Evolutionary conservation across 2,329 filamentous ascomycete species (phyloP).

Genomic region (Aspergillus fructus): DNA sequence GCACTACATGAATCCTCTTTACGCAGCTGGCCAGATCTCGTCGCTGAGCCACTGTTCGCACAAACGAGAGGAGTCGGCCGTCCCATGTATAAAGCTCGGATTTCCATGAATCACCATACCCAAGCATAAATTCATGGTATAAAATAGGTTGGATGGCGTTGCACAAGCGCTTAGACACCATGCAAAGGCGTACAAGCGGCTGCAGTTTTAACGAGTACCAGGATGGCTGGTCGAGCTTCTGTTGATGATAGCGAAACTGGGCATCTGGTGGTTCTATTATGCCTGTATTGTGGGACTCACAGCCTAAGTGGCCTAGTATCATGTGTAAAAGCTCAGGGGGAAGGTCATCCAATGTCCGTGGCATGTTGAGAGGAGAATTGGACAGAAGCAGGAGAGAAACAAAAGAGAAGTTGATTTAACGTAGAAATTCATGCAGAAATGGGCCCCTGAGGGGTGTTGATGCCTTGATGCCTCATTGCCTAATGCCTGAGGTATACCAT

Average conservation of each 20-base stretch:
- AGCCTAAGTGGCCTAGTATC: not conserved
- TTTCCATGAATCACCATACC: constrained; percentile 23
- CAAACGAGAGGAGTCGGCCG: constrained; percentile 20
- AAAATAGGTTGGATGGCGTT: constrained; percentile 19
- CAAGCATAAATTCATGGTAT: constrained; percentile 24
- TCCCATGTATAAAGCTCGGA: constrained; percentile 20
- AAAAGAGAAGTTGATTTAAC: too few species aligned
- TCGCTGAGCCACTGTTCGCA: constrained; percentile 20
- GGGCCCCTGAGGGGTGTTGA: too few species aligned
- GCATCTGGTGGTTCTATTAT: not conserved
- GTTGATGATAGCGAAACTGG: not conserved
- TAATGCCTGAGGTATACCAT: too few species aligned
- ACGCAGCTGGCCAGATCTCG: constrained; percentile 18
- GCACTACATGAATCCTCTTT: constrained; percentile 9
- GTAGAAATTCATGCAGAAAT: too few species aligned
- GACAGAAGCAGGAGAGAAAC: too few species aligned
- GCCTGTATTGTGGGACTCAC: not conserved
- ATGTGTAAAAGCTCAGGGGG: not conserved
- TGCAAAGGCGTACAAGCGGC: constrained; percentile 17
- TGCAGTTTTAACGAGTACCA: constrained; percentile 19
- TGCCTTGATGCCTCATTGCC: too few species aligned
- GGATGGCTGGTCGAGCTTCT: constrained; percentile 14
- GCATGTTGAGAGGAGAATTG: too few species aligned
- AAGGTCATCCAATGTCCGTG: not conserved
- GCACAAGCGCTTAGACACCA: constrained; percentile 19